Evolutionary conservation across 345 rosid species (phyloP), one percentile per base, ranked within the genome.

Genomic region (Cardamine chenopodiifolia): DNA sequence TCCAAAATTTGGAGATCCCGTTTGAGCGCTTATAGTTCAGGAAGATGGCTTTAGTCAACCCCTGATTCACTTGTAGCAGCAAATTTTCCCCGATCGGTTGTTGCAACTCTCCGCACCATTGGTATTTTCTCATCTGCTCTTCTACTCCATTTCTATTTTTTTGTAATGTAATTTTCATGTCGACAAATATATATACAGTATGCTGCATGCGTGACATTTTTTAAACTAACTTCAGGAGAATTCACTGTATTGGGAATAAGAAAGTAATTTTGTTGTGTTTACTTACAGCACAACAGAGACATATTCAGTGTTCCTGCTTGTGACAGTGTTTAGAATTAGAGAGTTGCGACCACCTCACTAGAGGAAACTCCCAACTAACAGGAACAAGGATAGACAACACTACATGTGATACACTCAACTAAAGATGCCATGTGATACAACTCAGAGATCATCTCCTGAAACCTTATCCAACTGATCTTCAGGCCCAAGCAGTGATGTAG

Each of bases 31-130:
- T 11, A 11, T 37, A 37, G 15, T 37, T 37, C 15, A 39, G n/a
- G 44, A 39, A 0, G 44, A 39, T 39, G 12, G n/a, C 49, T 45
- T 18, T n/a, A 45, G 22, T n/a, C 29, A 28, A 28, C 29, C 17
- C 45, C 77, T 62, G 87, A 76, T 54, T 94, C 97, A 65, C 88
- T 88, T 13, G 97, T 91, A 10, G 95, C 96, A 80, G 98, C 97
- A 87, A 89, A 91, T 77, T 86, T 93, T 62, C 97, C 98, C 42
- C 89, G 84, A 76, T 91, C 91, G 11, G 95, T 78, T 31, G 96
- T 96, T 34, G 98, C 98, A 61, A 96, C 90, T 83, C 93, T 91
- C 60, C 96, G 86, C 76, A 91, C 96, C 96, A 88, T 93, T 28
- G 97, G 96, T 97, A 89, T 91, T 45, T 37, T 42, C 47, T 42